Evolutionary conservation across 176 grass and related monocot species (phyloP), one percentile per base, ranked within the genome.

Genomic region (Avena insularis): DNA sequence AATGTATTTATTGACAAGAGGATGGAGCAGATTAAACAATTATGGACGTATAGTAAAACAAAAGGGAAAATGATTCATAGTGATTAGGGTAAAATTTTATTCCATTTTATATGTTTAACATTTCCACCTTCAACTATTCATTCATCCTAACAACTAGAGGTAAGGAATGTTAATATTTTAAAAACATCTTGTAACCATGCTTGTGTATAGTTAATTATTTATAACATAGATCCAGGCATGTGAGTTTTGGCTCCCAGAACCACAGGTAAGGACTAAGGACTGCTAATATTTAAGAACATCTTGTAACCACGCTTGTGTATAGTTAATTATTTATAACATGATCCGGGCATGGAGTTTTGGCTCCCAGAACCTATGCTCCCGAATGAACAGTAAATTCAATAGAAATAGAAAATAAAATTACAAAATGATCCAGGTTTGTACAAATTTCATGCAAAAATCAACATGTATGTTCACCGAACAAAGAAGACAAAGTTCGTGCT

Each of bases 111-210:
- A 10, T 45, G 49, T 12, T 75, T 63, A 38, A 79, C 20, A 64
- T 86, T 80, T 70, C 15, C 40, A 71, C 25, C 53, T 33, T 79
- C 20, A 12, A 62, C 77, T 73, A 61, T 61, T 79, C 77, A 87
- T 62, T 57, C 17, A 8, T 57, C 25, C 9, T 80, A 33, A 33
- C 12, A 71, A 51, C 23, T 59, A 59, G 21, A 49, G 71, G 55
- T 21, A 27, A 54, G 25, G 63, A 25, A 87, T 74, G 58, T 20
- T 63, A 74, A 25, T 31, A 78, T 70, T 36, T 8, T 20, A 20
- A 11, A 19, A 70, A 12, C 43, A 20, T 70, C 16, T 70, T 57
- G 17, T 57, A 57, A 70, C 64, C 27, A 31, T 31, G 36, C 7
- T 14, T 69, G 31, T 40, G 31, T 19, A 33, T 31, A 68, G 8